These are phyloP conservation scores for Paxillus ammoniavirescens DNA, from an alignment of 768 basidiomycete species.

Conservation along the genomic window DNA sequence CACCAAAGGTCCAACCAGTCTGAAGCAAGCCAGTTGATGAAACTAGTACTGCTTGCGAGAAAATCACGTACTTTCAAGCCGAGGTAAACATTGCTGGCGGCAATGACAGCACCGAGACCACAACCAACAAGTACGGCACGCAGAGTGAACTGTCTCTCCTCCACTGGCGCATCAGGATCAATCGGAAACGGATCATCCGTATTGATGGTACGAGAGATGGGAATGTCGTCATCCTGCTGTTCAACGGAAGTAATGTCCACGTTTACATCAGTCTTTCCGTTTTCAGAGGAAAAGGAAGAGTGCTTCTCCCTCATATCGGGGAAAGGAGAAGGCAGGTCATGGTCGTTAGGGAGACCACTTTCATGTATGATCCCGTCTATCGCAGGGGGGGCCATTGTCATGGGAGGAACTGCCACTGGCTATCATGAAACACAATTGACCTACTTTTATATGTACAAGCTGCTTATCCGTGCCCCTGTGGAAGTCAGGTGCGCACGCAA, in stretches of 20 bases:
- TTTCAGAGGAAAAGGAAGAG: constrained; percentile 3
- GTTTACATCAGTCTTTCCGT: constrained; percentile 1
- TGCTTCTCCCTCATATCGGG: neutral
- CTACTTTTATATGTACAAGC: neutral
- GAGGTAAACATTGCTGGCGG: constrained; percentile 62
- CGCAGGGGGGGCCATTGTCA: neutral
- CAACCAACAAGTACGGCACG: constrained; percentile 53
- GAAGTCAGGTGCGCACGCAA: neutral
- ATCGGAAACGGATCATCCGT: constrained; percentile 49
- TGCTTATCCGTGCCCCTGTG: constrained; percentile 1
- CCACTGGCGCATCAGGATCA: constrained; percentile 40
- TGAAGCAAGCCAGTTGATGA: neutral
- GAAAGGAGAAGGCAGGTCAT: neutral
- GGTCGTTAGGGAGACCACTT: neutral
- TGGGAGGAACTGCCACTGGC: neutral
- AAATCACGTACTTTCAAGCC: constrained; percentile 45
- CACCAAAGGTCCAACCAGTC: constrained; percentile 66
- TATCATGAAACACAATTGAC: neutral
- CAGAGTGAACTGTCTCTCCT: constrained; percentile 50
- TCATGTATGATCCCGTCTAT: constrained; percentile 4
- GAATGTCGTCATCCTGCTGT: constrained; percentile 3
- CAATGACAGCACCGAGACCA: constrained; percentile 51
- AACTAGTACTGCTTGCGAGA: neutral
- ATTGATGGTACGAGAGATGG: constrained; percentile 13
- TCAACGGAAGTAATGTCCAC: constrained; percentile 5